Conservation (phyloP, 2,329 filamentous ascomycete genomes). For the Fusarium virguliforme region DNA sequence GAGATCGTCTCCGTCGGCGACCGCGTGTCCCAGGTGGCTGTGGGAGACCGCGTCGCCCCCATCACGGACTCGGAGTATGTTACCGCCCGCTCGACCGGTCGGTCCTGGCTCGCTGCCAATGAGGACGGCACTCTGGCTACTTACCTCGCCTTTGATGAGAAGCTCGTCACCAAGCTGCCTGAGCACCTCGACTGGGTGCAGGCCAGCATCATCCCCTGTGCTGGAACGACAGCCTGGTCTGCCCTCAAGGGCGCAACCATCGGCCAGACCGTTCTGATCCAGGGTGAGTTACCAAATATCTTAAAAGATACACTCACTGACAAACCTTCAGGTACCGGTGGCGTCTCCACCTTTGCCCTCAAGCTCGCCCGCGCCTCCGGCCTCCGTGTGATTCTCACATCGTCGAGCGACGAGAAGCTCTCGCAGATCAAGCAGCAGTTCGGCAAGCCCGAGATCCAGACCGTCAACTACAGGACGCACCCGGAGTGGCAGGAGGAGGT, state of each 20-base stretch:
- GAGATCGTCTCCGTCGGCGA: conserved; percentile 59
- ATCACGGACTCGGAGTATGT: conserved; percentile 60
- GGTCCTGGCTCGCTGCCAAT: conserved; percentile 62
- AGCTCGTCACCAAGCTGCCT: conserved; percentile 56
- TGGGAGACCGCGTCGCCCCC: conserved; percentile 59
- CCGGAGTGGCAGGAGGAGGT: conserved; percentile 65
- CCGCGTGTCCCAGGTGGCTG: conserved; percentile 50
- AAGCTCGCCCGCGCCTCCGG: conserved; percentile 66
- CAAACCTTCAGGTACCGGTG: conserved; percentile 56
- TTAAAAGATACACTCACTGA: neutral
- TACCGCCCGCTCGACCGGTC: conserved; percentile 55
- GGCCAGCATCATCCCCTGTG: conserved; percentile 60
- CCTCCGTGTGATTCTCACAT: conserved; percentile 67
- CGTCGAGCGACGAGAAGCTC: conserved; percentile 67
- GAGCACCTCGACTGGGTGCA: conserved; percentile 56
- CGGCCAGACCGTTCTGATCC: conserved; percentile 61
- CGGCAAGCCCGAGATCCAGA: conserved; percentile 61
- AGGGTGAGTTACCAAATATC: conserved; percentile 51
- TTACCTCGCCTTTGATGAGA: conserved; percentile 61
- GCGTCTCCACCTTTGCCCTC: conserved; percentile 59
- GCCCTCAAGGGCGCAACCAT: conserved; percentile 59
- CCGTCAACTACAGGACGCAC: conserved; percentile 66
- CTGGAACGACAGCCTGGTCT: conserved; percentile 63
- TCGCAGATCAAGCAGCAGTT: conserved; percentile 58
- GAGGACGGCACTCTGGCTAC: conserved; percentile 62